Evolutionary conservation across 768 basidiomycete genomes (phyloP), one percentile per base, ranked within the genome.

Genomic region (Mycena amicta): DNA sequence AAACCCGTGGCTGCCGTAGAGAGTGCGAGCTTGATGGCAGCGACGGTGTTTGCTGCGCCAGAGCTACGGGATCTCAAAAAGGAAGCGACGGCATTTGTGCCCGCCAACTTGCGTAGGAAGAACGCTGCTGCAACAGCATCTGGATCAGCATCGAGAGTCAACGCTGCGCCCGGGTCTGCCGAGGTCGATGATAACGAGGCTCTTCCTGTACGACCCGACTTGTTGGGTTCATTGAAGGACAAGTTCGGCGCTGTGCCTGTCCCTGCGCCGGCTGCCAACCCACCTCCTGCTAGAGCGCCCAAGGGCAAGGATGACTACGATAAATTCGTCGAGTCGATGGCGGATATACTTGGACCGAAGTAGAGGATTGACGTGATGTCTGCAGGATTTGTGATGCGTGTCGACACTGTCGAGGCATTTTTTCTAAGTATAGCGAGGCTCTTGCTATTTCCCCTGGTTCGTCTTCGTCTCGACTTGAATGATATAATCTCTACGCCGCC

Each of bases 71-170:
- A 99, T 73, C 79, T 98, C 60, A 93, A 95, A 76, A 95, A 93
- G 72, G 97, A 99, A 71, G 90, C 91, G 8, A 96, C 93, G 1
- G 86, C 91, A 0, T 98, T 99, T 67, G 85, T 98, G 3, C 97
- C 97, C 3, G 70, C 87, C 2, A 79, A 89, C 3, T 74, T 96
- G 52, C 84, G 92, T 47, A 94, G 90, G 72, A 88, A 82, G 59
- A 62, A 70, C 11, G 72, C 74, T 33, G 70, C 70, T 20, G 66
- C 70, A 3, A 65, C 74, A 13, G 66, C 65, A 25, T n/a, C n/a
- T n/a, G 58, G 77, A 4, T 59, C 75, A 22, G 70, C 75, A 2
- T 62, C 78, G 3, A 82, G 76, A 61, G 67, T 90, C 29, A 84
- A 90, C 63, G 86, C 89, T 8, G 89, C 89, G 2, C 89, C 89